These are phyloP conservation scores for Gossypium mustelinum DNA, from an alignment of 345 rosid genomes.

Conservation along the genomic window DNA sequence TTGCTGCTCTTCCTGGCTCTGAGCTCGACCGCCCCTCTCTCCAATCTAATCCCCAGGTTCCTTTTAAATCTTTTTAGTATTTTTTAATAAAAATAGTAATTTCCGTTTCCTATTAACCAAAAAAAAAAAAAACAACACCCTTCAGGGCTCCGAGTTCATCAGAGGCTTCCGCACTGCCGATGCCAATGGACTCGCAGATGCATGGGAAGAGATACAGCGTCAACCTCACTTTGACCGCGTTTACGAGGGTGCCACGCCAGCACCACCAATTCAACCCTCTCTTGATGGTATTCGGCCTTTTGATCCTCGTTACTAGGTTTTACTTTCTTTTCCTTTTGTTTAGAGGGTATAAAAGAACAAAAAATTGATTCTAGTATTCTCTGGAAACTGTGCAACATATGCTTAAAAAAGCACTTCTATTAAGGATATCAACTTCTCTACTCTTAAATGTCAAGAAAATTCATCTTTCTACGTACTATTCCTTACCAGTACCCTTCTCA, in stretches of 20 bases:
- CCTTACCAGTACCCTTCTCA: not conserved
- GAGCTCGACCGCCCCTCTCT: constrained; percentile 63
- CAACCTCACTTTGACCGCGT: constrained; percentile 42
- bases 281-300: constrained; percentile 51
- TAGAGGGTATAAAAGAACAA: not conserved
- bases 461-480: not conserved
- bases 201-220: constrained; percentile 80
- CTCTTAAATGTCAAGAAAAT: not conserved
- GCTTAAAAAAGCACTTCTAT: not conserved
- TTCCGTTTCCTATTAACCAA: not conserved
- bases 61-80: not conserved
- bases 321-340: not conserved
- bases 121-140: not conserved
- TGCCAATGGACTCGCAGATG: constrained; percentile 65
- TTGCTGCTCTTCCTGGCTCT: constrained; percentile 75
- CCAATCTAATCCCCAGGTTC: constrained; percentile 68
- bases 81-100: not conserved
- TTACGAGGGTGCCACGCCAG: constrained; percentile 9
- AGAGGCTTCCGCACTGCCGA: constrained; percentile 57
- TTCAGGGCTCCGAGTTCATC: constrained; percentile 77
- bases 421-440: not conserved
- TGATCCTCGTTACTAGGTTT: constrained; percentile 12
- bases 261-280: constrained; percentile 47
- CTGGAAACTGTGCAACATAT: not conserved
- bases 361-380: not conserved